These are phyloP conservation scores for Lathyrus sativus DNA, from an alignment of 306 rosid species.

Conservation along the genomic window DNA sequence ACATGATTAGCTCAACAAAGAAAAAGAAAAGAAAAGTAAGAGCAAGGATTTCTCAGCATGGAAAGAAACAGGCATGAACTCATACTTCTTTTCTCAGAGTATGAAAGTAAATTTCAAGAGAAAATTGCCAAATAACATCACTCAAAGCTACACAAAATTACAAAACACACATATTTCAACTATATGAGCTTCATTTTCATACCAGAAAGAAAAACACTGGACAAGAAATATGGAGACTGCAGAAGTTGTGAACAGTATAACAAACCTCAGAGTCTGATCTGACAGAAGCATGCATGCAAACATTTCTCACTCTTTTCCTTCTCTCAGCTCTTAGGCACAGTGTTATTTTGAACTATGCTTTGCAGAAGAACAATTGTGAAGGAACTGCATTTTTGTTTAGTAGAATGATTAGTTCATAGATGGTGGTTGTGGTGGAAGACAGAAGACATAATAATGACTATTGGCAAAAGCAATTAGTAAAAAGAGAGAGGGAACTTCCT, in stretches of 20 bases:
- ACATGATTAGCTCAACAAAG: neutral
- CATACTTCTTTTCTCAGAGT: constrained; percentile 24
- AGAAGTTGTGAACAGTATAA: constrained; percentile 28
- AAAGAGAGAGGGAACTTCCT: constrained; percentile 76
- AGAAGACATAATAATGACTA: constrained; percentile 57
- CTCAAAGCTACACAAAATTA: constrained; percentile 15
- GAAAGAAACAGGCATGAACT: constrained; percentile 17
- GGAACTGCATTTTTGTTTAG: constrained; percentile 32
- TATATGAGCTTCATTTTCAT: constrained; percentile 26
- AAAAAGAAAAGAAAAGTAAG: constrained; percentile 26
- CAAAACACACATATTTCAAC: constrained; percentile 5
- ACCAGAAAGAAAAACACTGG: constrained; percentile 25
- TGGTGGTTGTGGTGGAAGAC: constrained; percentile 55
- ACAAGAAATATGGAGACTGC: neutral
- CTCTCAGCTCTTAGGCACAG: constrained; percentile 11
- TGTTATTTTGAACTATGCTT: constrained; percentile 27
- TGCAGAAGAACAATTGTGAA: constrained; percentile 39
- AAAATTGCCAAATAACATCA: constrained; percentile 8
- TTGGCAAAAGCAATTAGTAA: constrained; percentile 63
- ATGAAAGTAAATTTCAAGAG: constrained; percentile 21
- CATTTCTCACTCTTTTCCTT: constrained; percentile 2
- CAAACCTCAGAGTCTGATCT: constrained; percentile 35
- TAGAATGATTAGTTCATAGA: constrained; percentile 20
- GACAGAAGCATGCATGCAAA: constrained; percentile 36
- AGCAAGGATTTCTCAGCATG: constrained; percentile 13